Conservation (phyloP, 805 yeast species). For the Kodamaea fukazawae region DNA sequence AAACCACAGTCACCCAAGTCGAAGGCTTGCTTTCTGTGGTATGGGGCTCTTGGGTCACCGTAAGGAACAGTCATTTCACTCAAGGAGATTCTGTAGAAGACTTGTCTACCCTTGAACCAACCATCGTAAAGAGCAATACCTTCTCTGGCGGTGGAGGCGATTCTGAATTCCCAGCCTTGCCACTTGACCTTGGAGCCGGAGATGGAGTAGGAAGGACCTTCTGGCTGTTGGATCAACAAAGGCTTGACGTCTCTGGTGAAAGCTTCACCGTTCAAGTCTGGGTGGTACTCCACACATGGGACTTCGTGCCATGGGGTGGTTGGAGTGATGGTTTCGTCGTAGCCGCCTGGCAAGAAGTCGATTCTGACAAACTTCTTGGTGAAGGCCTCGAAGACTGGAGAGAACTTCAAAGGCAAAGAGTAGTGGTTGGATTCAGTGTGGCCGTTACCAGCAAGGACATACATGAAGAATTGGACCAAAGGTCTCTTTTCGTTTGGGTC, state of each 20-base stretch:
- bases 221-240: slow-evolving; percentile 67
- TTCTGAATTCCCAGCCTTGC: slow-evolving; percentile 85
- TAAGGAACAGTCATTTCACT: slow-evolving; percentile 89
- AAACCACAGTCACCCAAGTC: slow-evolving; percentile 86
- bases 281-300: slow-evolving; percentile 67
- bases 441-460: slow-evolving; percentile 58
- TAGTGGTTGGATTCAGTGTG: slow-evolving; percentile 75
- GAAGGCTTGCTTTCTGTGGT: slow-evolving; percentile 82
- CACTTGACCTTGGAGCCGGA: slow-evolving; percentile 62
- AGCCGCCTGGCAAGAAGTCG: slow-evolving; percentile 72
- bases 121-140: slow-evolving; percentile 75
- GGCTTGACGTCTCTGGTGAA: slow-evolving; percentile 62
- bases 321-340: slow-evolving; percentile 56
- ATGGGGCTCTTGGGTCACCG: slow-evolving; percentile 81
- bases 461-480: slow-evolving; percentile 73
- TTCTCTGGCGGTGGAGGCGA: slow-evolving; percentile 68
- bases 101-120: slow-evolving; percentile 71
- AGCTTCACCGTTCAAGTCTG: slow-evolving; percentile 59
- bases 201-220: slow-evolving; percentile 69
- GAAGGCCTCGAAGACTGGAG: slow-evolving; percentile 67
- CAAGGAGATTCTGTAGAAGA: slow-evolving; percentile 67
- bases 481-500: slow-evolving; percentile 57
- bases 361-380: slow-evolving; percentile 63
- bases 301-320: slow-evolving; percentile 63
- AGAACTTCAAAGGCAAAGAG: slow-evolving; percentile 68